phyloP scores from a whole-genome alignment of 179 eudicot genomes.

The Silene coronaria region DNA sequence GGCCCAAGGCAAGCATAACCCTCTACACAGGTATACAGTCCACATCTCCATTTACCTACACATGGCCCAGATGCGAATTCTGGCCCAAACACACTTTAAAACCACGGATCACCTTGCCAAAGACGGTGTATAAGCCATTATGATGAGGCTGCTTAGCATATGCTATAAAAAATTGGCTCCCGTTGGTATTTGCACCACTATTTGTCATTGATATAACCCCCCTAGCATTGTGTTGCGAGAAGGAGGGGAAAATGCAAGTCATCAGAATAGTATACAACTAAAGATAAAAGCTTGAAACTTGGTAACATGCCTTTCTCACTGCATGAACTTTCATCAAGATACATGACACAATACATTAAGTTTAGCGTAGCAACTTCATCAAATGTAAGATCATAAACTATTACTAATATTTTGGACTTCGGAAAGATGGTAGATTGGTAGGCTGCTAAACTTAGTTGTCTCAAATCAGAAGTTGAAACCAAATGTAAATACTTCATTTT shows the following conservation, averaged over 20 bases:
- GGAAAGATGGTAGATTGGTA: too few relatives aligned
- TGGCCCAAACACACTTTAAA: too few relatives aligned
- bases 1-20: too few relatives aligned
- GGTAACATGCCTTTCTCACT: not conserved
- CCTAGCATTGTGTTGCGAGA: constrained; percentile 84
- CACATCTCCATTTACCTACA: too few relatives aligned
- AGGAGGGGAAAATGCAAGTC: not conserved
- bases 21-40: too few relatives aligned
- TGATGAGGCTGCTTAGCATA: constrained; percentile 96
- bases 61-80: too few relatives aligned
- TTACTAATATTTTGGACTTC: too few relatives aligned
- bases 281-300: constrained; percentile 6
- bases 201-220: constrained; percentile 86
- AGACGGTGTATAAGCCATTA: constrained; percentile 80
- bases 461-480: not conserved
- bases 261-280: constrained; percentile 1
- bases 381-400: not conserved
- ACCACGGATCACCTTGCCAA: constrained; percentile 96
- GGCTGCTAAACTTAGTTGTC: not conserved
- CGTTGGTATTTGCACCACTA: constrained; percentile 90
- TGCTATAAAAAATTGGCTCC: constrained; percentile 85
- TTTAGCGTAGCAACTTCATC: not conserved
- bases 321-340: not conserved
- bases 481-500: not conserved
- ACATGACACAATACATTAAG: constrained; percentile 1